phyloP scores from a whole-genome alignment of 129 eudicot species.

The Arctium lappa region DNA sequence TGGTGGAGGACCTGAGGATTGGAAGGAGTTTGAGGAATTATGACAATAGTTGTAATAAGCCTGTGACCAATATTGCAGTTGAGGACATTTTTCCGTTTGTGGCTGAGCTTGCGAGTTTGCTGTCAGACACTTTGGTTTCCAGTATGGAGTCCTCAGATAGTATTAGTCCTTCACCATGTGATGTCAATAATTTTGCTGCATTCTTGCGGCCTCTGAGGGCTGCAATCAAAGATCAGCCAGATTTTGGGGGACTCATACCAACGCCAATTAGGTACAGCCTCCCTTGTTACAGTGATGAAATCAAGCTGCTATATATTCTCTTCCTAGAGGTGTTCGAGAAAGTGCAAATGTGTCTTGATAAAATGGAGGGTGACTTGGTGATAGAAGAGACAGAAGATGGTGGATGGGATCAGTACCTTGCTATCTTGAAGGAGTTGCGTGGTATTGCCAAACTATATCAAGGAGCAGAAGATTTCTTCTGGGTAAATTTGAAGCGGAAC shows the following conservation, averaged over 20 bases:
- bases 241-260: not conserved
- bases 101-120: conserved; percentile 45
- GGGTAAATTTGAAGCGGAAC: conserved; percentile 41
- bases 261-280: conserved; percentile 10
- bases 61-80: conserved; percentile 24
- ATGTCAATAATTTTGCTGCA: conserved; percentile 50
- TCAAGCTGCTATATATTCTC: conserved; percentile 31
- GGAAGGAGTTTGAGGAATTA: conserved; percentile 20
- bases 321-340: conserved; percentile 38
- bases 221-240: conserved; percentile 18
- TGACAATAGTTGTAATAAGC: conserved; percentile 3
- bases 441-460: conserved; percentile 45
- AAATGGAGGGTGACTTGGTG: conserved; percentile 39
- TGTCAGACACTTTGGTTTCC: conserved; percentile 30
- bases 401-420: conserved; percentile 59
- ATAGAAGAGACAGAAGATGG: conserved; percentile 26
- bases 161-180: conserved; percentile 30
- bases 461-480: conserved; percentile 51
- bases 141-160: conserved; percentile 20
- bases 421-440: conserved; percentile 48
- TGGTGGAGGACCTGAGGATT: conserved; percentile 40
- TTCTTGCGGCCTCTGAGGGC: conserved; percentile 50
- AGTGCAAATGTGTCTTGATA: conserved; percentile 51
- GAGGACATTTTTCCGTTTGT: conserved; percentile 56
- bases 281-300: conserved; percentile 33